These are phyloP conservation scores for Kockiozyma suomiensis DNA, from an alignment of 805 yeast genomes.

Conservation along the genomic window DNA sequence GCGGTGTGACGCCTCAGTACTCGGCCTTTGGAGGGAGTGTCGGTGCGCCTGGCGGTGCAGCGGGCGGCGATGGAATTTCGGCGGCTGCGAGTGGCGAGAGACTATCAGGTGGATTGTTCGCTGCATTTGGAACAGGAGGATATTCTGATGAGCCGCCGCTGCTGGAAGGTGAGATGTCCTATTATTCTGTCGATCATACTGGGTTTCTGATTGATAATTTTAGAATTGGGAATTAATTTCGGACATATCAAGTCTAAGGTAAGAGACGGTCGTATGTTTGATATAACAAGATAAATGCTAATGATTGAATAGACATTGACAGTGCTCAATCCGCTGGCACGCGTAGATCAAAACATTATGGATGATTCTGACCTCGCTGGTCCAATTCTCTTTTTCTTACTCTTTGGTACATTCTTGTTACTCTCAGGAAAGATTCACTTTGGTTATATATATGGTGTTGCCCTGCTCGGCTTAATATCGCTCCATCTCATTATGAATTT, in stretches of 20 bases:
- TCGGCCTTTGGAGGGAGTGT: conserved; percentile 23
- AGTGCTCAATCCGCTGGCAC: conserved; percentile 76
- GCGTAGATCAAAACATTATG: conserved; percentile 71
- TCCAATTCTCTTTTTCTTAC: conserved; percentile 82
- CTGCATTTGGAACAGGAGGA: conserved; percentile 91
- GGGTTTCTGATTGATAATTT: not conserved
- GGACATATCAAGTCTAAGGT: conserved; percentile 74
- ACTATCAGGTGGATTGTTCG: conserved; percentile 74
- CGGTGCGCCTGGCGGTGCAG: not conserved
- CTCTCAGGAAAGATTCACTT: conserved; percentile 92
- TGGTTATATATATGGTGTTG: conserved; percentile 96
- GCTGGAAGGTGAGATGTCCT: conserved; percentile 53
- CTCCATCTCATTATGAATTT: conserved; percentile 81
- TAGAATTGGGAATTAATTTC: conserved; percentile 89
- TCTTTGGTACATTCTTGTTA: conserved; percentile 80
- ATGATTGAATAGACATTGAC: conserved; percentile 59
- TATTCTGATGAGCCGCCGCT: conserved; percentile 95
- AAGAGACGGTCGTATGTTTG: not conserved
- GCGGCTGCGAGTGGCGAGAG: conserved; percentile 45
- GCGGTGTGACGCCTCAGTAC: conserved; percentile 26
- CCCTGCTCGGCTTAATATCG: conserved; percentile 83
- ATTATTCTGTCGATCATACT: not conserved
- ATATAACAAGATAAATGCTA: not conserved
- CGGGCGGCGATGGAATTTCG: conserved; percentile 39
- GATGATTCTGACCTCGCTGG: conserved; percentile 94